Conservation (phyloP, 495 filamentous ascomycete species). For the Hypoxylon fragiforme region DNA sequence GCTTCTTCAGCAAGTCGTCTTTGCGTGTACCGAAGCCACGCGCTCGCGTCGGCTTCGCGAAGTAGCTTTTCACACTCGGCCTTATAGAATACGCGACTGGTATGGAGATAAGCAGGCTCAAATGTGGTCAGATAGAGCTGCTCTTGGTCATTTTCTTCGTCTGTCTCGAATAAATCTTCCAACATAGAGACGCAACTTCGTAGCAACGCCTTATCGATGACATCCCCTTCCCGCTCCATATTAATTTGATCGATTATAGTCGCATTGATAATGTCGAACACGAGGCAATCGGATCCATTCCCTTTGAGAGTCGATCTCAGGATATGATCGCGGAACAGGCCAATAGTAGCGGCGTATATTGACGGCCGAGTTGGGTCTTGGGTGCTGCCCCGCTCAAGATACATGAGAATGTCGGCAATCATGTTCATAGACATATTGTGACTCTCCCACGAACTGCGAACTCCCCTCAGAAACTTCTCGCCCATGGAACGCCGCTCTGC, state of each 20-base stretch:
- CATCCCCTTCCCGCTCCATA: slow-evolving; percentile 87
- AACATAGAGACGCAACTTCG: slow-evolving; percentile 88
- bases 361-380: slow-evolving; percentile 70
- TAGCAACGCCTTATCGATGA: slow-evolving; percentile 81
- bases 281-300: slow-evolving; percentile 49
- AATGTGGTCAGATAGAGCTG: slow-evolving; percentile 86
- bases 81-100: slow-evolving; percentile 74
- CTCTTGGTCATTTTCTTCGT: slow-evolving; percentile 69
- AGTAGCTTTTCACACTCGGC: slow-evolving; percentile 73
- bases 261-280: slow-evolving; percentile 73
- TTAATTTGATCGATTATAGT: slow-evolving; percentile 89
- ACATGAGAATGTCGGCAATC: slow-evolving; percentile 97
- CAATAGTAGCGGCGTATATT: slow-evolving; percentile 82
- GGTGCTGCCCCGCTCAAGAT: slow-evolving; percentile 88
- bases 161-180: slow-evolving; percentile 82
- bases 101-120: slow-evolving; percentile 73
- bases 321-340: slow-evolving; percentile 82
- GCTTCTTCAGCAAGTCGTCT: slow-evolving; percentile 77
- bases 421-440: slow-evolving; percentile 95
- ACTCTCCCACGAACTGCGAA: slow-evolving; percentile 81
- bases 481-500: slow-evolving; percentile 78
- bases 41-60: slow-evolving; percentile 74
- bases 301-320: slow-evolving; percentile 53
- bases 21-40: slow-evolving; percentile 78
- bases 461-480: slow-evolving; percentile 76